Evolutionary conservation across 2,329 filamentous ascomycete species (phyloP).

Genomic region (Epichloe gansuensis): DNA sequence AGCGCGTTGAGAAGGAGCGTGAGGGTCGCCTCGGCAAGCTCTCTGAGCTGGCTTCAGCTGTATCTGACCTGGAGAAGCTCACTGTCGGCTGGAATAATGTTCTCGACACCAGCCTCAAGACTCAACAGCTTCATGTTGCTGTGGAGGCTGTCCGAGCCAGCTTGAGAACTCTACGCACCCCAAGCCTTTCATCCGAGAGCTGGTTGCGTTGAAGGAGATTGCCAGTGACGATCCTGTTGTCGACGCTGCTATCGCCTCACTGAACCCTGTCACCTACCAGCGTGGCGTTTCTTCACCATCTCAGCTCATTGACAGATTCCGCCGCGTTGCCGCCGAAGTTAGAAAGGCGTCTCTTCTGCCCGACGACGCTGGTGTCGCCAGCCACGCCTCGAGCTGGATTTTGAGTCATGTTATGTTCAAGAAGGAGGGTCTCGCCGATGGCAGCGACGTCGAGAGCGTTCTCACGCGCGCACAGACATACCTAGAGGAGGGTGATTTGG

Average conservation of each 20-base stretch:
- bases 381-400: conserved; percentile 79
- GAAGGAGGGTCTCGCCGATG: conserved; percentile 74
- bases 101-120: conserved; percentile 80
- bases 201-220: conserved; percentile 89
- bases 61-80: conserved; percentile 75
- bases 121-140: conserved; percentile 91
- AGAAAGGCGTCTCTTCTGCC: conserved; percentile 88
- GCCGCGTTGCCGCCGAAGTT: conserved; percentile 81
- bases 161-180: conserved; percentile 59
- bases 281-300: conserved; percentile 72
- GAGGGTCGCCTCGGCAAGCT: conserved; percentile 78
- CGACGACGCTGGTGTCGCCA: conserved; percentile 86
- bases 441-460: conserved; percentile 87
- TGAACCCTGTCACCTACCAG: conserved; percentile 90
- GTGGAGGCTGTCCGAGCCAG: conserved; percentile 84
- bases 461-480: conserved; percentile 79
- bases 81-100: conserved; percentile 84
- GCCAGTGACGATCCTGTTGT: conserved; percentile 75
- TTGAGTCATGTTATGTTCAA: conserved; percentile 94
- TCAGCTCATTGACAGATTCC: conserved; percentile 90
- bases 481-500: conserved; percentile 85
- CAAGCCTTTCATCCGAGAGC: conserved; percentile 78
- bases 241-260: conserved; percentile 87
- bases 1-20: conserved; percentile 79
- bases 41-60: conserved; percentile 62